These are phyloP conservation scores for Podospora comata DNA, from an alignment of 495 filamentous ascomycete genomes.

Conservation along the genomic window DNA sequence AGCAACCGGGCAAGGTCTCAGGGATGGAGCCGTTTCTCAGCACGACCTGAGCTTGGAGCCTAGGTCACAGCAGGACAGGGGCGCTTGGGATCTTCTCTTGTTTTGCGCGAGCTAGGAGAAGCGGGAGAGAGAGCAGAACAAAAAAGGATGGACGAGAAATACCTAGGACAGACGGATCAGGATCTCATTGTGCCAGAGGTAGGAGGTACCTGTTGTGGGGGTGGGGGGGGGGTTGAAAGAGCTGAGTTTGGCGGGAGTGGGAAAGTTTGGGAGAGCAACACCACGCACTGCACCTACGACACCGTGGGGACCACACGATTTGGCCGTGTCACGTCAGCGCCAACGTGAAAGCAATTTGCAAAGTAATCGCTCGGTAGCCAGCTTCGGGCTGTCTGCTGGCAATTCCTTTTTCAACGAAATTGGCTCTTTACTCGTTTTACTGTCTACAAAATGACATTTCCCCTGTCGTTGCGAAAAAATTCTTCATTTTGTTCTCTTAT, in stretches of 20 bases:
- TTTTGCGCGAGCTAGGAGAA: background rate
- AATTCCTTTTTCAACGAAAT: background rate
- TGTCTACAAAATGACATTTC: background rate
- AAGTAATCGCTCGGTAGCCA: background rate
- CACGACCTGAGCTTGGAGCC: background rate
- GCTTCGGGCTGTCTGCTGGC: background rate
- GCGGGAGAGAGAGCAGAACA: background rate
- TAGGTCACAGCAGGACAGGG: background rate
- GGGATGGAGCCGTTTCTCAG: constrained; percentile 5
- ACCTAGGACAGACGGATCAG: background rate
- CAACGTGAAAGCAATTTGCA: background rate
- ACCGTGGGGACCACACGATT: background rate
- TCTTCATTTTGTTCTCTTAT: background rate
- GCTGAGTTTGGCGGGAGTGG: background rate
- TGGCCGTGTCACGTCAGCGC: background rate
- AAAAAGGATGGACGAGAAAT: background rate
- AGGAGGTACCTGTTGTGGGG: background rate
- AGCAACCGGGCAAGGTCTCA: constrained; percentile 4
- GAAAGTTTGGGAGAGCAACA: background rate
- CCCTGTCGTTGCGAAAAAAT: background rate
- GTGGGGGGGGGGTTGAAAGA: background rate
- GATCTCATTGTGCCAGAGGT: background rate
- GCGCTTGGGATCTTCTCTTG: background rate
- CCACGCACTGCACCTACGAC: background rate
- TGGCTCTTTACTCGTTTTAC: background rate